Conservation (phyloP, 2,329 filamentous ascomycete genomes). For the Ophiocordyceps australis region DNA sequence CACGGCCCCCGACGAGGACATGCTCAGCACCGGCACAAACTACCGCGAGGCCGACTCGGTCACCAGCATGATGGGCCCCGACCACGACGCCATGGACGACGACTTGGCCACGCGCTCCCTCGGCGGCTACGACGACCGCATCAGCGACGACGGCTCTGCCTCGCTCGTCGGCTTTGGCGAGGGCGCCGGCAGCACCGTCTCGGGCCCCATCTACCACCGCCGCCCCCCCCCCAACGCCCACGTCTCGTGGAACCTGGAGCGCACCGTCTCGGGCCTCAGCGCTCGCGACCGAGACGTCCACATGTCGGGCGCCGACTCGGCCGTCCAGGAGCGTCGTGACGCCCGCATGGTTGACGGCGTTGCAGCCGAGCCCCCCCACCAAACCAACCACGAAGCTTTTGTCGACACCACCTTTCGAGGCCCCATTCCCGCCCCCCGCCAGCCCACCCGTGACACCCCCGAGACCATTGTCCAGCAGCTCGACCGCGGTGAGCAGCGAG, state of each 20-base stretch:
- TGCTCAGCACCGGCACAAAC: conserved; percentile 50
- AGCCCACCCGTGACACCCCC: conserved; percentile 30
- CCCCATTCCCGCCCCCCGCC: conserved; percentile 25
- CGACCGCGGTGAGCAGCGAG: conserved; percentile 27
- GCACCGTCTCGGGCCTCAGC: conserved; percentile 32
- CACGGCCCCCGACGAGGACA: conserved; percentile 39
- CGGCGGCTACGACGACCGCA: conserved; percentile 44
- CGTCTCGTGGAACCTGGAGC: conserved; percentile 25
- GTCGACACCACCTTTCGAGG: conserved; percentile 47
- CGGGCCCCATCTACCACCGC: conserved; percentile 53
- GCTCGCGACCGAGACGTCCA: conserved; percentile 17
- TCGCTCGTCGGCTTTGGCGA: conserved; percentile 87
- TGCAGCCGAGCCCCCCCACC: conserved; percentile 31
- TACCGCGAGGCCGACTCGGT: conserved; percentile 39
- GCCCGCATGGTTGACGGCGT: conserved; percentile 51
- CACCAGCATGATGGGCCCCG: conserved; percentile 30
- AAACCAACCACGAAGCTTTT: conserved; percentile 32
- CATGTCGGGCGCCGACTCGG: conserved; percentile 18
- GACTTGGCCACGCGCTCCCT: conserved; percentile 28
- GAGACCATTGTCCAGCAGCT: conserved; percentile 45
- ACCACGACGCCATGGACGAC: conserved; percentile 31
- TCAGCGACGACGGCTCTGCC: conserved; percentile 71
- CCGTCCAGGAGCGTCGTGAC: conserved; percentile 34
- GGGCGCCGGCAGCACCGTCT: conserved; percentile 71
- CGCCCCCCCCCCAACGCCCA: conserved; percentile 22